Evolutionary conservation across 495 filamentous ascomycete genomes (phyloP).

Genomic region (Aspergillus carlsbadensis): DNA sequence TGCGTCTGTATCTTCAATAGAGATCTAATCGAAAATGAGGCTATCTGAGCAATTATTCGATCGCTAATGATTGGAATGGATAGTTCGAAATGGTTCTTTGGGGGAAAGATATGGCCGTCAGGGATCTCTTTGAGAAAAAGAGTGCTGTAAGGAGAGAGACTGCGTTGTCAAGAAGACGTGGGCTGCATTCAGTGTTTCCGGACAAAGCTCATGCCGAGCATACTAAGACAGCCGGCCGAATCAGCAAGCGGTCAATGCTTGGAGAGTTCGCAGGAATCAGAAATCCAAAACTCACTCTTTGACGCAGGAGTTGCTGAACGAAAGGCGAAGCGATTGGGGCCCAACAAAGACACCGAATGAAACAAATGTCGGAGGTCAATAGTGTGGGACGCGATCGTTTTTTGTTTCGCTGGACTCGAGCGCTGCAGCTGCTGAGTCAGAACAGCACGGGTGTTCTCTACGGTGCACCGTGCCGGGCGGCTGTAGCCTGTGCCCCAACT

Average conservation of each 20-base stretch:
- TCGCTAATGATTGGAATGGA: background rate
- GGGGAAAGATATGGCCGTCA: too few relatives aligned
- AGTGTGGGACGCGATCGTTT: conserved; percentile 6
- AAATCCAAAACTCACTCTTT: background rate
- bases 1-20: too few relatives aligned
- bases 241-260: background rate
- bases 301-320: background rate
- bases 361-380: background rate
- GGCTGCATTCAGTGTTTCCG: background rate
- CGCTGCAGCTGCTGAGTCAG: conserved; percentile 1
- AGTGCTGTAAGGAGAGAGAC: background rate
- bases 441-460: background rate
- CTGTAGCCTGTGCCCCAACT: too few relatives aligned
- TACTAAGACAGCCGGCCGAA: background rate
- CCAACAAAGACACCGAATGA: background rate
- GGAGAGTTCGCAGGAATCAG: background rate
- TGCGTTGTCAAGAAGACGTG: background rate
- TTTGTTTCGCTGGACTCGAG: conserved; percentile 1
- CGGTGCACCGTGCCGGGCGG: background rate
- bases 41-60: too few relatives aligned
- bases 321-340: background rate
- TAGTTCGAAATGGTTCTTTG: background rate
- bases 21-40: too few relatives aligned
- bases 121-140: background rate
- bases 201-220: background rate